A percentile compares a stretch with the other conserved stretches of the same genome.
phyloP scores from a whole-genome alignment of 139 green algal genomes.

The Yamagishiella unicocca region DNA sequence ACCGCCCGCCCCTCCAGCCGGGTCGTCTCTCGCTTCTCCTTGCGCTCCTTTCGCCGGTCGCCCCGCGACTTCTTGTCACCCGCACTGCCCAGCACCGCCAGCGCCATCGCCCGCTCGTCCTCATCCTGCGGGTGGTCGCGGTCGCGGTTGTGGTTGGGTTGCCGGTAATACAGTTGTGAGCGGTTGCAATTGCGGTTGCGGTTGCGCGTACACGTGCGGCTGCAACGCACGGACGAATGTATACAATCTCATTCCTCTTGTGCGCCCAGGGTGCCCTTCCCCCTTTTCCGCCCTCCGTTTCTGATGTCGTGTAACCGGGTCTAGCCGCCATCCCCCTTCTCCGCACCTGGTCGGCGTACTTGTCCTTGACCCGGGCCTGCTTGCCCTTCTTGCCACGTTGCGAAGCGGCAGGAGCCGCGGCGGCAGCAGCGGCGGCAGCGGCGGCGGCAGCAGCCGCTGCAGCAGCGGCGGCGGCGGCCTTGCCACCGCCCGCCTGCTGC shows the following conservation, averaged over 20 bases:
- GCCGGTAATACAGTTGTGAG: too few relatives aligned
- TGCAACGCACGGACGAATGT: too few relatives aligned
- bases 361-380: constrained; percentile 73
- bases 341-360: constrained; percentile 86
- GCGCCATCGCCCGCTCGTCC: constrained; percentile 88
- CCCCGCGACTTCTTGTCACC: constrained; percentile 78
- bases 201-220: too few relatives aligned
- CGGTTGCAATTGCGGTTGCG: too few relatives aligned
- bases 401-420: constrained; percentile 19
- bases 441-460: constrained; percentile 16
- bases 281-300: too few relatives aligned
- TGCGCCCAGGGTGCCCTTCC: too few relatives aligned
- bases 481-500: constrained; percentile 9
- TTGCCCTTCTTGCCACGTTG: constrained; percentile 89
- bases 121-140: constrained; percentile 84
- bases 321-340: too few relatives aligned
- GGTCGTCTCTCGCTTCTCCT: constrained; percentile 66
- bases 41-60: constrained; percentile 76
- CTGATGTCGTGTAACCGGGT: too few relatives aligned
- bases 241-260: too few relatives aligned
- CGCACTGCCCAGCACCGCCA: constrained; percentile 54
- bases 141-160: too few relatives aligned
- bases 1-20: constrained; percentile 18
- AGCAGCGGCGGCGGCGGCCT: not conserved
- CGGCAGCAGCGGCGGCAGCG: constrained; percentile 32